phyloP scores from a whole-genome alignment of 805 yeast species.

The Limtongia smithiae region DNA sequence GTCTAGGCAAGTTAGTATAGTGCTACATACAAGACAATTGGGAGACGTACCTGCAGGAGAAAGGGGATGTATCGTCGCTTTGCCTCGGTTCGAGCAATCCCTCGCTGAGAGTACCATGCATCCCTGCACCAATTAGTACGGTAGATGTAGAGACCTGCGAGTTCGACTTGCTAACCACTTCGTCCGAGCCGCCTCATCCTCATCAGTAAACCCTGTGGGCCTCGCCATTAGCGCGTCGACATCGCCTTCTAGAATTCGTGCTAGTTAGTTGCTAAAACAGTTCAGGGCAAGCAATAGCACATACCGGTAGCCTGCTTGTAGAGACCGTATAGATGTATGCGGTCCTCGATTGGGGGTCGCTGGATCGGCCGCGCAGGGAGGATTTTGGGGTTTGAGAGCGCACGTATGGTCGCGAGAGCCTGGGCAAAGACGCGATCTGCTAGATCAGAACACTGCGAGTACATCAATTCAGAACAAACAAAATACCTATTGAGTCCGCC shows the following conservation, averaged over 20 bases:
- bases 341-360: slow-evolving; percentile 67
- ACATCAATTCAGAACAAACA: not conserved
- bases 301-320: slow-evolving; percentile 76
- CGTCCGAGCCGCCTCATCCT: slow-evolving; percentile 62
- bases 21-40: no score
- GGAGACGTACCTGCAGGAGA: slow-evolving; percentile 47
- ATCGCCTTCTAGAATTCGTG: slow-evolving; percentile 55
- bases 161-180: slow-evolving; percentile 51
- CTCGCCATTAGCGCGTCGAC: slow-evolving; percentile 64
- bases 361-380: slow-evolving; percentile 51
- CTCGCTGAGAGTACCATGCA: slow-evolving; percentile 77
- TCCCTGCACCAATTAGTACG: slow-evolving; percentile 43
- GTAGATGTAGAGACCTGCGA: no score
- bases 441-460: not conserved
- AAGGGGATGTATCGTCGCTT: slow-evolving; percentile 65
- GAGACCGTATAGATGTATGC: slow-evolving; percentile 71
- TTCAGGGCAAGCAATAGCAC: no score
- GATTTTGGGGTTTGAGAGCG: slow-evolving; percentile 46
- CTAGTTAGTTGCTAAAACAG: no score
- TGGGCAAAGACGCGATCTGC: slow-evolving; percentile 76
- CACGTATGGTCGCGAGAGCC: slow-evolving; percentile 74
- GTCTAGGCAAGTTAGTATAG: slow-evolving; percentile 37
- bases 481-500: slow-evolving; percentile 22
- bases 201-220: slow-evolving; percentile 57
- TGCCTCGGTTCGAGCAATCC: slow-evolving; percentile 65